A percentile compares a stretch with the other conserved stretches of the same genome.
These are phyloP conservation scores for Biancaea sappan DNA, from an alignment of 306 rosid species.

Conservation along the genomic window DNA sequence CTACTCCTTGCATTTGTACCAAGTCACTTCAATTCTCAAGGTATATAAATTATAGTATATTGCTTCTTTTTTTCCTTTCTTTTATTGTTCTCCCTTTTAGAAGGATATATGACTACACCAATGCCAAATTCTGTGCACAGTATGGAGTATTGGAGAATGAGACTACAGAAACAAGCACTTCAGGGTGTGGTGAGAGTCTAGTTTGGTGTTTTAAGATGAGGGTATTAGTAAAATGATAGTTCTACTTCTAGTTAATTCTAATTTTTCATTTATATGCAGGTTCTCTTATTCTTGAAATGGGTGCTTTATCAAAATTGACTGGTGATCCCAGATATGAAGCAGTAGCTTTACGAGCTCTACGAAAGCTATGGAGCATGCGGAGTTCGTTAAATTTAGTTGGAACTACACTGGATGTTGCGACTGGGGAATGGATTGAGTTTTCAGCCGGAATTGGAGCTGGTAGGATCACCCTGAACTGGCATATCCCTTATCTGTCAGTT, in stretches of 20 bases:
- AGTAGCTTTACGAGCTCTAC: slow-evolving; percentile 88
- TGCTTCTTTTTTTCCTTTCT: slow-evolving; percentile 38
- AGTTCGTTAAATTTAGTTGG: slow-evolving; percentile 91
- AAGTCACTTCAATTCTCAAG: slow-evolving; percentile 36
- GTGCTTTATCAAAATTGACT: slow-evolving; percentile 89
- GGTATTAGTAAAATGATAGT: slow-evolving; percentile 25
- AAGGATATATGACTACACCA: slow-evolving; percentile 77
- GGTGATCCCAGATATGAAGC: slow-evolving; percentile 84
- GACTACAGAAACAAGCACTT: slow-evolving; percentile 98
- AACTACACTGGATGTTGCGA: slow-evolving; percentile 81
- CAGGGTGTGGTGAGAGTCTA: slow-evolving; percentile 97
- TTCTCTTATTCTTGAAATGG: slow-evolving; percentile 98
- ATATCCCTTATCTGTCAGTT: slow-evolving; percentile 13
- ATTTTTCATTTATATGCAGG: slow-evolving; percentile 55
- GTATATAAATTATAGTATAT: slow-evolving; percentile 47
- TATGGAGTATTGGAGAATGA: slow-evolving; percentile 96
- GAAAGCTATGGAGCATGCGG: slow-evolving; percentile 88
- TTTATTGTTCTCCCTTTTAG: slow-evolving; percentile 48
- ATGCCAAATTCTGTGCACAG: slow-evolving; percentile 93
- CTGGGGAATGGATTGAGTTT: slow-evolving; percentile 91
- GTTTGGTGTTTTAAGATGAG: slow-evolving; percentile 51
- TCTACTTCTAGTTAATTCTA: slow-evolving; percentile 38
- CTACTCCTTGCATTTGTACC: slow-evolving; percentile 32
- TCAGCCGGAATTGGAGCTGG: slow-evolving; percentile 99
- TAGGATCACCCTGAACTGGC: slow-evolving; percentile 39